A percentile compares a stretch with the other conserved stretches of the same genome.
These are phyloP conservation scores for Flaveria trinervia DNA, from an alignment of 129 eudicot genomes.

Conservation along the genomic window DNA sequence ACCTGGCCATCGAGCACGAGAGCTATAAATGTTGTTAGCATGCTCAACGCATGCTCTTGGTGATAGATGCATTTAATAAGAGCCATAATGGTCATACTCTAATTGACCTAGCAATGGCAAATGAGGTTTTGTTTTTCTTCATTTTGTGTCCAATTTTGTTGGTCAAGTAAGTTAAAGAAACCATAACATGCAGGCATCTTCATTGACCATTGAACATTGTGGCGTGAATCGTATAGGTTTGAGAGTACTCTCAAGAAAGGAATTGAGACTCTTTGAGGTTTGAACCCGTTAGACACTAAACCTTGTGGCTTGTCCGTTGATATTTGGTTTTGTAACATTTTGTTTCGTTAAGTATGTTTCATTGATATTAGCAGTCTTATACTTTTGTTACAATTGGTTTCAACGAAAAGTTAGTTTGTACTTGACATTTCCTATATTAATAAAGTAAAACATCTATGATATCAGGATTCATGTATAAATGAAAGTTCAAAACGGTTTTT, in stretches of 20 bases:
- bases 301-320: neutral
- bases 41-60: neutral
- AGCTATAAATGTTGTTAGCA: neutral
- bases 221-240: neutral
- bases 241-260: conserved; percentile 2
- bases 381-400: neutral
- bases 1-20: conserved; percentile 11
- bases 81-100: conserved; percentile 1
- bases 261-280: conserved; percentile 1
- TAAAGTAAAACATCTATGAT: neutral
- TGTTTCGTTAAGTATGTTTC: neutral
- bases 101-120: conserved; percentile 19
- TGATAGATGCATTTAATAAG: conserved; percentile 12
- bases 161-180: neutral
- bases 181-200: neutral
- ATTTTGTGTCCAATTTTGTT: neutral
- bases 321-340: conserved; percentile 1
- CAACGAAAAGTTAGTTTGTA: neutral
- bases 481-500: too few species aligned
- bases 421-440: neutral
- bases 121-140: conserved; percentile 12
- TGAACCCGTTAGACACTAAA: neutral
- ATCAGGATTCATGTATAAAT: neutral
- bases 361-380: neutral
- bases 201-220: neutral